Evolutionary conservation across 2,329 filamentous ascomycete genomes (phyloP).

Genomic region (Rosellinia necatrix): DNA sequence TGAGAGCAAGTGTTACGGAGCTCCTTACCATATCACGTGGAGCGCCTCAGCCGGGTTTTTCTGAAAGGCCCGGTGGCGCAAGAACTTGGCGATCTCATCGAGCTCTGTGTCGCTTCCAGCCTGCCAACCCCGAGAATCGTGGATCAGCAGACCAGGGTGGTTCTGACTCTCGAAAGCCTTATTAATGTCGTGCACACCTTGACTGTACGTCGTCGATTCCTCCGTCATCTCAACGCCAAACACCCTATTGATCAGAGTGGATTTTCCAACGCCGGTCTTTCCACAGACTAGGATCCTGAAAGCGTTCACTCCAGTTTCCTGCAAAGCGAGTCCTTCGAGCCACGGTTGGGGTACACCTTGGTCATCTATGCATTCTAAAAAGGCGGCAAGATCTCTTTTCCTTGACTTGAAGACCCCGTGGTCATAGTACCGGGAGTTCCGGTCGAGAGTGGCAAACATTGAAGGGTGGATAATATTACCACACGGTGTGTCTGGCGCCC

Average conservation of each 20-base stretch:
- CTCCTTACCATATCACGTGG: conserved; percentile 19
- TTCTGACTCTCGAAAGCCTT: conserved; percentile 13
- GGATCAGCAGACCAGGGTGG: conserved; percentile 19
- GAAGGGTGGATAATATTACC: conserved; percentile 21
- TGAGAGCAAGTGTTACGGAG: neutral
- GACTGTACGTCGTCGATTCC: conserved; percentile 17
- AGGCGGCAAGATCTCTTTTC: conserved; percentile 9
- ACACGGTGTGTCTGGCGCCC: neutral
- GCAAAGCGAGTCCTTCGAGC: conserved; percentile 14
- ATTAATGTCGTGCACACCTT: conserved; percentile 23
- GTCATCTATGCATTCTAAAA: conserved; percentile 18
- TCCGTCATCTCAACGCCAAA: conserved; percentile 24
- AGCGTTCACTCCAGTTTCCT: conserved; percentile 12
- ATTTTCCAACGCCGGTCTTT: conserved; percentile 21
- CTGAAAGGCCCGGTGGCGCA: conserved; percentile 19
- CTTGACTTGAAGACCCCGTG: conserved; percentile 17
- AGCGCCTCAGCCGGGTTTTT: conserved; percentile 22
- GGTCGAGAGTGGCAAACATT: conserved; percentile 9
- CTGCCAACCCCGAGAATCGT: conserved; percentile 22
- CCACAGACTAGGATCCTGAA: conserved; percentile 21
- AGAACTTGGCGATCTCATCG: conserved; percentile 18
- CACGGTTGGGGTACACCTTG: conserved; percentile 12
- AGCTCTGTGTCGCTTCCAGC: conserved; percentile 20
- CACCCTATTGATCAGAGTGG: conserved; percentile 21
- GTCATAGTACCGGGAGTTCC: conserved; percentile 17